Base-by-base conservation (phyloP, 192 early-diverging fungal species). In the Kappamyces sp. region DNA sequence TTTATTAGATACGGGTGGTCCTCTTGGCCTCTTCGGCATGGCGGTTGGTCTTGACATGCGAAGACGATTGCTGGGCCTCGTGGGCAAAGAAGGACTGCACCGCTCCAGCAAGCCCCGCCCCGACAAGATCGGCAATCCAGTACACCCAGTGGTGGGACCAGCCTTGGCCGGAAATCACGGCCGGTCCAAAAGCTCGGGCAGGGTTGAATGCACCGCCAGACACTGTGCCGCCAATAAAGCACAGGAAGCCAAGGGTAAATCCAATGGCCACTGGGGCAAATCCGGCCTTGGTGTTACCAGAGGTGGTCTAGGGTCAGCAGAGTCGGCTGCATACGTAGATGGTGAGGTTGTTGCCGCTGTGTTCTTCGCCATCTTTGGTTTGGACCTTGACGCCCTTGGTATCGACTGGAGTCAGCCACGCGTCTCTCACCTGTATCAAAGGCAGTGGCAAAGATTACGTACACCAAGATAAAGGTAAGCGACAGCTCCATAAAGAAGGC, bases 161-260 rank as follows among this genome's bases (percentile, higher is more conserved):
- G 13, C 35, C 57, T 47, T 77, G 59, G 38, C 78, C 77, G 23
- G 79, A 71, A 3, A 83, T 13, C 8, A 83, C 53, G 1, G 78
- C 73, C 40, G 75, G 77, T 31, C 77, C 82, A 67, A 84, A 84
- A 5, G 69, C 82, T 5, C 82, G 61, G 3, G 82, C 82, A 10
- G 82, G 82, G 65, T 84, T 84, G 69, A 82, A 84, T 3, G 76
- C 78, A 10, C 78, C 82, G 51, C 78, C 77, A 1, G 76, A 81
- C 9, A 79, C 76, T 35, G 76, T 67, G 7, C 78, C 78, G 35
- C 78, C 82, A 44, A 81, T 68, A 31, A 84, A 63, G 44, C 75
- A 61, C n/a, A 75, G 65, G 61, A 77, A 73, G 7, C 77, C 75
- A 41, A 84, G 78, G 4, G 78, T 82, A 51, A 84, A 78, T 1